Evolutionary conservation across 441 rosid genomes (phyloP), one percentile per base, ranked within the genome.

Genomic region (Euphorbia celastroides): DNA sequence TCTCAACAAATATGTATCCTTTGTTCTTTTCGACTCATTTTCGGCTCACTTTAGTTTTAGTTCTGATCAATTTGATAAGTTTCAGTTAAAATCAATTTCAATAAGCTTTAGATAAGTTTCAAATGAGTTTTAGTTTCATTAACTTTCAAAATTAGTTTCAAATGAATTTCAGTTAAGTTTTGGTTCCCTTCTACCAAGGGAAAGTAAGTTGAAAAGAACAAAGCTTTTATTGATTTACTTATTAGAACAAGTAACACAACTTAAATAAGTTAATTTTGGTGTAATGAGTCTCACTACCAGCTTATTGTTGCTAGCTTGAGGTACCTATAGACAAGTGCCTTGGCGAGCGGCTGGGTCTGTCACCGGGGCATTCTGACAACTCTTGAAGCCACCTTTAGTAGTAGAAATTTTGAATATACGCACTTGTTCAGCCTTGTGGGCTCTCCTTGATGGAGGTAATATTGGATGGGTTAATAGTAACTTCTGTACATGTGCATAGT

Each of bases 271-370:
- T 41, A 17, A 55, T 66, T 9, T 42, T 57, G 64, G 64, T 25
- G 14, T 67, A 58, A 22, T 14, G 62, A 72, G 71, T 67, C 75
- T 72, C 67, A 56, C 71, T 46, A 42, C 44, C 44, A 72, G 71
- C 71, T 72, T 66, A 56, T 72, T 72, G 71, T 61, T 61, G 67
- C 68, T 67, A 67, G 64, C 72, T 62, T 44, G 60, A 63, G 56
- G 65, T 20, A 19, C 62, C 64, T 58, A 20, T 51, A 44, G 64
- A 42, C 67, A 31, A 55, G 58, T 72, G 60, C 60, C 64, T 72
- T 36, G 27, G 64, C 44, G 64, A 42, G 71, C 68, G 25, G 67
- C 63, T 72, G 58, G 61, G 70, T 60, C 70, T 60, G 65, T 66
- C 64, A 55, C 63, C 62, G 48, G 59, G 54, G 31, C 52, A 54